Conservation (phyloP, 1,284 basidiomycete species). For the Puccinia horiana region DNA sequence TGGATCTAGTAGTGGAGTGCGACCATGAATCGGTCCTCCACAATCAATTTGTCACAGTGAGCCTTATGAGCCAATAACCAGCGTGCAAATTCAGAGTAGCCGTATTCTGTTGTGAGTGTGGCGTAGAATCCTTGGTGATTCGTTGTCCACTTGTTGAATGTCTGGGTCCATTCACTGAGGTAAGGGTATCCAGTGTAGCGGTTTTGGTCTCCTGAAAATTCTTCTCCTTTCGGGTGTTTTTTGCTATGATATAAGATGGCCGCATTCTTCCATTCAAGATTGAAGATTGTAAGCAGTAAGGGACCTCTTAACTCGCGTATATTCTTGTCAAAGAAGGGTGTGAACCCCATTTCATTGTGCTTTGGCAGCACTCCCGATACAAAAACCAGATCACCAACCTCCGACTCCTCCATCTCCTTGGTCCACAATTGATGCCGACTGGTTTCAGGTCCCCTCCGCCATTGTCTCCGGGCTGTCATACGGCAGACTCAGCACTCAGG, state of each 20-base stretch:
- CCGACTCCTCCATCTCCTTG: too few relatives aligned
- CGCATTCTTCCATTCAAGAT: not conserved
- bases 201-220: not conserved
- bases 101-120: not conserved
- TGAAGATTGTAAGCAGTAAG: not conserved
- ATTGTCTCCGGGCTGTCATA: too few relatives aligned
- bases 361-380: too few relatives aligned
- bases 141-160: not conserved
- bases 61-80: not conserved
- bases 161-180: not conserved
- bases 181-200: not conserved
- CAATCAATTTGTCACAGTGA: not conserved
- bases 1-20: not conserved
- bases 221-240: not conserved
- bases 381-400: too few relatives aligned
- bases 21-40: too few relatives aligned
- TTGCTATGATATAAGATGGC: not conserved
- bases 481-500: too few relatives aligned
- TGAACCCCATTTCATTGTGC: not conserved
- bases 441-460: too few relatives aligned
- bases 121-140: not conserved
- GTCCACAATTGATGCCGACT: too few relatives aligned
- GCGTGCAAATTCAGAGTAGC: not conserved
- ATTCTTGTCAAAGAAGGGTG: not conserved
- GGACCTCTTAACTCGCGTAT: not conserved